phyloP scores from a whole-genome alignment of 169 alveolate species.

The Eimeria sp. region DNA sequence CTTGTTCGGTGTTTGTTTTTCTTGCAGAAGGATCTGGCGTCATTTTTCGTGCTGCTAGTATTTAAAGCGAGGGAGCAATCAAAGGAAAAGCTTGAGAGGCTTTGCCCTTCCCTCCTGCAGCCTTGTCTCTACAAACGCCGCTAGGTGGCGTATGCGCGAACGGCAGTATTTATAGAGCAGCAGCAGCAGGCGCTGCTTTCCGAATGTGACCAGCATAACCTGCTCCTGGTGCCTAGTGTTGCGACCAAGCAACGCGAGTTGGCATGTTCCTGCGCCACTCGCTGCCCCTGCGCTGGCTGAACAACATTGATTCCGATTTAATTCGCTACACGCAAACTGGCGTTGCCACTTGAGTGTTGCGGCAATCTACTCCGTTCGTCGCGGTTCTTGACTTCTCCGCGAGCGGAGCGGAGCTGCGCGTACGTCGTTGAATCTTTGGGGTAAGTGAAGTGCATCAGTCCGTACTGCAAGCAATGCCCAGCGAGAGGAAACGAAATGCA shows the following conservation, averaged over 20 bases:
- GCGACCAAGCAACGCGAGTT: not conserved
- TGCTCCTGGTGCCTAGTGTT: not conserved
- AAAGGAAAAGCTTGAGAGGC: not conserved
- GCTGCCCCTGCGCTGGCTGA: not conserved
- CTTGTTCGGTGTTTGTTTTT: not conserved
- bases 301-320: not conserved
- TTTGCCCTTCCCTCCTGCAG: slow-evolving; percentile 48
- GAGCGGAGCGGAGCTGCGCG: slow-evolving; percentile 22
- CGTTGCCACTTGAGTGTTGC: not conserved
- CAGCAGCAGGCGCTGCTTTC: not conserved
- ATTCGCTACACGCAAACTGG: not conserved
- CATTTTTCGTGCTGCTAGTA: slow-evolving; percentile 65
- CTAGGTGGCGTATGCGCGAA: slow-evolving; percentile 4
- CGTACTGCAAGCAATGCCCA: slow-evolving; percentile 83
- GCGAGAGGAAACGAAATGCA: slow-evolving; percentile 67
- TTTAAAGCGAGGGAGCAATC: not conserved
- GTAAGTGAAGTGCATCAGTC: slow-evolving; percentile 91
- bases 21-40: slow-evolving; percentile 43
- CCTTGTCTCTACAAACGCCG: slow-evolving; percentile 79
- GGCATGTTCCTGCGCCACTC: not conserved
- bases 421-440: slow-evolving; percentile 53
- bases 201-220: too few species aligned
- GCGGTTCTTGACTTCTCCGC: not conserved
- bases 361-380: not conserved
- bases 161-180: not conserved